Evolutionary conservation across 345 rosid species (phyloP).

Genomic region (Populus nigra): DNA sequence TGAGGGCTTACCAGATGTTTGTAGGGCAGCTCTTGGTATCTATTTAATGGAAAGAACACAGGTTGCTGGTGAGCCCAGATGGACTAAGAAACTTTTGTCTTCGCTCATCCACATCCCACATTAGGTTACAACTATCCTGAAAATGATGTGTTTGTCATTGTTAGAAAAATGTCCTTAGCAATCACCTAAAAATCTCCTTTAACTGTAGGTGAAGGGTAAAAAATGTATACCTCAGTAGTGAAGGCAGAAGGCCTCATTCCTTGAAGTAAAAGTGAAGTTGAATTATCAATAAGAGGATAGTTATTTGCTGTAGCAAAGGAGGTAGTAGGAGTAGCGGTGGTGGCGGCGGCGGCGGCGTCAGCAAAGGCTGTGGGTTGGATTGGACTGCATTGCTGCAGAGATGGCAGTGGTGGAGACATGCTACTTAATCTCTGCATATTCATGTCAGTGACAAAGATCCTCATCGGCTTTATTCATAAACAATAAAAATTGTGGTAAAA

Average conservation of each 20-base stretch:
- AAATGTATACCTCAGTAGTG: conserved; percentile 21
- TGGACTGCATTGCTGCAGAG: conserved; percentile 38
- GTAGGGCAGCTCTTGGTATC: conserved; percentile 38
- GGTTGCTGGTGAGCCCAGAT: conserved; percentile 49
- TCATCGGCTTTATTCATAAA: conserved; percentile 23
- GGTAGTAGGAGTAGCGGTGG: neutral
- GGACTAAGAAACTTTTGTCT: conserved; percentile 44
- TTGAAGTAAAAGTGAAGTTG: conserved; percentile 32
- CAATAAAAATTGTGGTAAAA: neutral
- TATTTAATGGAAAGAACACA: conserved; percentile 51
- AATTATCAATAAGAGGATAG: conserved; percentile 30
- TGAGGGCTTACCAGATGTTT: conserved; percentile 37
- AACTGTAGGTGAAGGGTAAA: neutral
- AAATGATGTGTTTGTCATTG: conserved; percentile 29
- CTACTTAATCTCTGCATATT: conserved; percentile 35
- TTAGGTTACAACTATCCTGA: conserved; percentile 39
- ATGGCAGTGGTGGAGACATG: conserved; percentile 23
- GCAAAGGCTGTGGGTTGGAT: conserved; percentile 35
- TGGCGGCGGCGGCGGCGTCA: conserved; percentile 29
- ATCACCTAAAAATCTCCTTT: neutral
- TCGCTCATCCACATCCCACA: conserved; percentile 57
- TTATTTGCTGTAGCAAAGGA: conserved; percentile 23
- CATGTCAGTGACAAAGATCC: conserved; percentile 39
- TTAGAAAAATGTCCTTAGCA: neutral
- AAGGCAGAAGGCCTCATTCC: conserved; percentile 24